phyloP scores from a whole-genome alignment of 306 rosid species.

The Phaseolus lunatus region DNA sequence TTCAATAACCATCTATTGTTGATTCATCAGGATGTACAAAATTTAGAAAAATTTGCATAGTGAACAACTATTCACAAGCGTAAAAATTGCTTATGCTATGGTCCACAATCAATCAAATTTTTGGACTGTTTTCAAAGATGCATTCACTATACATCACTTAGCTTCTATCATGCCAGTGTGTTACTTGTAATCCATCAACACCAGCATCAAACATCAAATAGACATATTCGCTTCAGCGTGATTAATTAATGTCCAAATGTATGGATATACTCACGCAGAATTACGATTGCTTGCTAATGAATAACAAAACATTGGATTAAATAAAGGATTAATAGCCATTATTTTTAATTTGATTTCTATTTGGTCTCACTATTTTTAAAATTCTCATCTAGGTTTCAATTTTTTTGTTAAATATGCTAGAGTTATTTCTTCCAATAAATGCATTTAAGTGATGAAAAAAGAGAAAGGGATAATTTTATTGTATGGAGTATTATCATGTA shows the following conservation, averaged over 20 bases:
- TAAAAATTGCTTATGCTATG: neutral
- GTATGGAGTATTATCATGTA: no score
- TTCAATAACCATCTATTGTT: neutral
- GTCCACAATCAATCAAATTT: neutral
- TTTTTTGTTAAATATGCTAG: no score
- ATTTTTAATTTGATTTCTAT: no score
- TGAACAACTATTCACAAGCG: neutral
- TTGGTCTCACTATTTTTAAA: no score
- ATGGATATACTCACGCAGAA: no score
- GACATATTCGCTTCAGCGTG: neutral
- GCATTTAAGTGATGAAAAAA: no score
- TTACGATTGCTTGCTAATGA: no score
- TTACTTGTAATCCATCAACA: neutral
- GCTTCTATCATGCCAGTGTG: neutral
- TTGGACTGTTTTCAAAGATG: neutral
- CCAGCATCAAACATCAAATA: neutral
- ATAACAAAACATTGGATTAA: no score
- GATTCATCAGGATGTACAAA: constrained; percentile 5
- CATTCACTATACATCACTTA: neutral
- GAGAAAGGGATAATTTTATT: no score
- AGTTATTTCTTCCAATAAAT: no score
- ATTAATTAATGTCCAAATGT: neutral
- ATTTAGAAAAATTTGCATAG: neutral
- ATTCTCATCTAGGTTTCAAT: no score
- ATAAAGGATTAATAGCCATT: no score